phyloP scores from a whole-genome alignment of 2,329 filamentous ascomycete genomes.

The Arthrobotrys megalospora region DNA sequence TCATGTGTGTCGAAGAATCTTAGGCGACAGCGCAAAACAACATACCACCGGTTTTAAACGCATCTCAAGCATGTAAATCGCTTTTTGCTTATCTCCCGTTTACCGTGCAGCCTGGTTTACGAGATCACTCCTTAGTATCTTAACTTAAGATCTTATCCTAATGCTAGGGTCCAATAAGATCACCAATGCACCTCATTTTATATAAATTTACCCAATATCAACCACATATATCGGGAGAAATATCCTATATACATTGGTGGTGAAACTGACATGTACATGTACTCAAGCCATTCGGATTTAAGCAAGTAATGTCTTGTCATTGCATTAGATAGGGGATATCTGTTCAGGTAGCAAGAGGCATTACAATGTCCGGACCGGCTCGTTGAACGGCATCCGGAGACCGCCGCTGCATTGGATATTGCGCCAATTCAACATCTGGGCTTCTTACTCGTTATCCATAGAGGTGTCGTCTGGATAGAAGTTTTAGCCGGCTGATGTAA shows the following conservation, averaged over 20 bases:
- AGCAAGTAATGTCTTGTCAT: background rate
- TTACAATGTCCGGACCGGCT: no score
- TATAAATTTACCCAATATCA: no score
- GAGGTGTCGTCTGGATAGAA: no score
- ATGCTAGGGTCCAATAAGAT: background rate
- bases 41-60: conserved; percentile 13
- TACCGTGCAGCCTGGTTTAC: background rate
- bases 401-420: background rate
- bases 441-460: no score
- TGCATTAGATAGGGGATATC: background rate
- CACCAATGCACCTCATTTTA: background rate
- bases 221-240: no score
- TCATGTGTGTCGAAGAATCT: background rate
- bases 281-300: conserved; percentile 2
- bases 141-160: background rate
- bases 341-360: background rate
- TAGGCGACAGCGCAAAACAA: background rate
- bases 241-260: no score
- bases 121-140: background rate
- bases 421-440: background rate
- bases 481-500: no score
- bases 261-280: background rate
- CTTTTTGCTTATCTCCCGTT: background rate
- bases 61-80: conserved; percentile 1
- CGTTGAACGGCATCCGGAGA: background rate